Evolutionary conservation across 2,329 filamentous ascomycete genomes (phyloP), one percentile per base, ranked within the genome.

Genomic region (Diaporthe sp.): DNA sequence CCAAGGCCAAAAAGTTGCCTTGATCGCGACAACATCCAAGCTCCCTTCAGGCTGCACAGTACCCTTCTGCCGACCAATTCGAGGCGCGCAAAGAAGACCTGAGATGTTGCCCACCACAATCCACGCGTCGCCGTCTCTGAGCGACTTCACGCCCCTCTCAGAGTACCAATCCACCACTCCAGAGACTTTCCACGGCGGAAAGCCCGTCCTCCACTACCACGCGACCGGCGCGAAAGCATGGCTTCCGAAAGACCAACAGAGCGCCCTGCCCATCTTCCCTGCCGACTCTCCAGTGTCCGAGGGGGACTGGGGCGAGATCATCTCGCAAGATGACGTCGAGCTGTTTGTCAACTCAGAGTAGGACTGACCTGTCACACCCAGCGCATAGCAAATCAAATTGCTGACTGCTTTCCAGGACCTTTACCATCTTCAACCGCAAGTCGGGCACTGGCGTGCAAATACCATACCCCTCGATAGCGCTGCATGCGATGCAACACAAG

Each of bases 141-240:
- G 86, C 47, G 89, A 92, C 80, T 96, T 91, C 83, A 91, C 88
- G 45, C 85, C 89, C 6, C 87, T 96, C 60, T 85, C 88, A 74
- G 91, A 94, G 76, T 93, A 95, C 81, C 90, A 95, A 82, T 87
- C 91, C 70, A 91, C 92, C 80, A 96, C 94, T 1, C 94, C 94
- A 0, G 86, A 87, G 74, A 92, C 90, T 55, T 96, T 96, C 84
- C 92, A 92, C 79, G 90, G 88, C 78, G 90, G 90, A 38, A 94
- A 93, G 80, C 91, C 94, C 1, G 88, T 96, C 57, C 88, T 96
- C 4, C 90, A 96, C 83, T 90, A 89, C 78, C 90, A 92, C 79
- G 86, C 89, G 52, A 78, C 85, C 17, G 85, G 86, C 74, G 87
- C 91, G 72, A 91, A 89, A 52, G 89, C 92, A 4, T 89, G 89